A percentile compares a stretch with the other conserved stretches of the same genome.
phyloP scores from a whole-genome alignment of 352 stramenopile species.

The Pythium volutum region DNA sequence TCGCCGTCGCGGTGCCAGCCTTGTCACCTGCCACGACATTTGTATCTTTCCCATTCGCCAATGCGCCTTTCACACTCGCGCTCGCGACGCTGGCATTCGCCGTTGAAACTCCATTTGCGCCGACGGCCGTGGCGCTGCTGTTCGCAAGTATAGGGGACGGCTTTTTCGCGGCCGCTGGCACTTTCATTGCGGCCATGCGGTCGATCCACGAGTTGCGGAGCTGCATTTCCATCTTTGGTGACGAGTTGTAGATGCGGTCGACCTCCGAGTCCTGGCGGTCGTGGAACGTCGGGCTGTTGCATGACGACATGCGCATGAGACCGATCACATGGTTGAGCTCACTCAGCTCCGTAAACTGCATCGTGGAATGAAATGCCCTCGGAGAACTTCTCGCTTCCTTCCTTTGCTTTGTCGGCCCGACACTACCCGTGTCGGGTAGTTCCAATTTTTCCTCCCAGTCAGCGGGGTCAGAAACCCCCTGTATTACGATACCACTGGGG shows the following conservation, averaged over 20 bases:
- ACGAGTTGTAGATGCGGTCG: slow-evolving; percentile 88
- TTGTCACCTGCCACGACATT: slow-evolving; percentile 13
- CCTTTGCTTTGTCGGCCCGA: too few species aligned
- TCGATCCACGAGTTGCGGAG: slow-evolving; percentile 88
- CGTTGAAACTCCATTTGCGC: not conserved
- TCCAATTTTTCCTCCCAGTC: not conserved
- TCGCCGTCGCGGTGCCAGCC: slow-evolving; percentile 1
- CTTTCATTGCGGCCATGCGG: slow-evolving; percentile 79
- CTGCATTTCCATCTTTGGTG: slow-evolving; percentile 85
- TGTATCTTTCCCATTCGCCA: slow-evolving; percentile 14
- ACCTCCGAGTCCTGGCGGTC: slow-evolving; percentile 89
- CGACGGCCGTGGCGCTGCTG: not conserved
- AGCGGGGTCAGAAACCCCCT: not conserved
- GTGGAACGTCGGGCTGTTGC: slow-evolving; percentile 87
- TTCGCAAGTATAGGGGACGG: slow-evolving; percentile 26
- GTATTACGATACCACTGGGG: not conserved
- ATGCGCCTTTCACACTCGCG: not conserved
- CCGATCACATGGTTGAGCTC: slow-evolving; percentile 82
- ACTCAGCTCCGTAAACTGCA: slow-evolving; percentile 89
- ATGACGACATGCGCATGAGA: slow-evolving; percentile 75
- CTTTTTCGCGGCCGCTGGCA: slow-evolving; percentile 47
- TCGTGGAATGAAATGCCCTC: slow-evolving; percentile 24
- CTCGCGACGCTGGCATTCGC: slow-evolving; percentile 1
- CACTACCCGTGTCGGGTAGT: too few species aligned
- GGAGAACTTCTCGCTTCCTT: not conserved